Conservation (phyloP, 225 moss, liverwort and hornwort genomes). For the Lunularia cruciata region DNA sequence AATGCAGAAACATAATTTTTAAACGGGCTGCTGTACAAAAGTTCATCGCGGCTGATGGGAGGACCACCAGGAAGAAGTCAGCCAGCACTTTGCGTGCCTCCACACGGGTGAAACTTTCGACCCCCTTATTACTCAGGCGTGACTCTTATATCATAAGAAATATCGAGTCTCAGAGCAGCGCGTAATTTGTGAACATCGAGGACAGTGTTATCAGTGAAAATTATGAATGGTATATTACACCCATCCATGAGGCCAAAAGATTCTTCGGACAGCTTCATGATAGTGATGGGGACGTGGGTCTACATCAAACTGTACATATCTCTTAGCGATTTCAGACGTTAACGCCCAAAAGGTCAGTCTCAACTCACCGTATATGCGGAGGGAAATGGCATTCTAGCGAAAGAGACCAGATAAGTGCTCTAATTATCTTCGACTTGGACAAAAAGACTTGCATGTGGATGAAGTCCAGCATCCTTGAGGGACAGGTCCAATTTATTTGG, state of each 20-base stretch:
- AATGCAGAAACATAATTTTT: not conserved
- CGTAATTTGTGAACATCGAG: not conserved
- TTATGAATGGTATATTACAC: slow-evolving; percentile 19
- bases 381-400: not conserved
- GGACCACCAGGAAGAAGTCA: not conserved
- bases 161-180: slow-evolving; percentile 1
- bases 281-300: slow-evolving; percentile 17
- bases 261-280: slow-evolving; percentile 19
- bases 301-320: slow-evolving; percentile 26
- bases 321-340: not conserved
- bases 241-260: slow-evolving; percentile 27
- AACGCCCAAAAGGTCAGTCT: slow-evolving; percentile 4
- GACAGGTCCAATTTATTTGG: slow-evolving; percentile 70
- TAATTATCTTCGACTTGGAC: slow-evolving; percentile 80
- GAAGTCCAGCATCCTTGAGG: slow-evolving; percentile 79
- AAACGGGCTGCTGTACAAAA: too few relatives aligned
- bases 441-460: slow-evolving; percentile 94
- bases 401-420: slow-evolving; percentile 12
- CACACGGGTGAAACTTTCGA: not conserved
- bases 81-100: not conserved
- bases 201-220: slow-evolving; percentile 3
- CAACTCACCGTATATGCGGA: not conserved
- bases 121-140: slow-evolving; percentile 6
- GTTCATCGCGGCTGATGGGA: not conserved
- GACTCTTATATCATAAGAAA: not conserved